Evolutionary conservation across 805 yeast genomes (phyloP), one percentile per base, ranked within the genome.

Genomic region (Ogataea dorogensis): DNA sequence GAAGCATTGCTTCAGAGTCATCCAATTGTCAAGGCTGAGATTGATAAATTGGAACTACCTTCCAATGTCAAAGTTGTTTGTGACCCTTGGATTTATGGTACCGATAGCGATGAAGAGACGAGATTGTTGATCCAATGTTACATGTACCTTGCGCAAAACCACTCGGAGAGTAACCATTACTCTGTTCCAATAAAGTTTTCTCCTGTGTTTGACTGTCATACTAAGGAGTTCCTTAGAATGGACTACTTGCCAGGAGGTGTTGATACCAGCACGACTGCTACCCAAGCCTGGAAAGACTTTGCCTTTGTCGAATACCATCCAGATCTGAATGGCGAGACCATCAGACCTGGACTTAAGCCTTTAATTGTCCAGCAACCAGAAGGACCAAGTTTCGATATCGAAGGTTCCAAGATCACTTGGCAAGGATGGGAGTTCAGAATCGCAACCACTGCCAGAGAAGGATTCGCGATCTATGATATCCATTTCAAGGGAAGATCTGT

Each of bases 21-120:
- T 53, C 88, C 88, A n/a, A 39, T 53, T 3, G 79, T 81, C 43
- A 47, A 58, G 42, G 85, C 80, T 17, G 88, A 83, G 59, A 66
- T 81, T 50, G 82, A 68, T 43, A 80, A 81, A 56, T 68, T 82
- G 61, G 70, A 77, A 44, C 65, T 83, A 38, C 89, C 89, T 44
- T 53, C 65, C 54, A 56, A 71, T 59, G 63, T 57, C 46, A 51
- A 59, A 20, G 79, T 81, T 33, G 72, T 79, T 49, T 73, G 73
- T 55, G 91, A 83, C 56, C 87, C 89, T 32, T 86, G 95, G 94
- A 84, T 84, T 70, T 85, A 86, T 58, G 94, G 93, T 50, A 79
- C 87, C 18, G 53, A 48, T 33, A 79, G 77, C 50, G 66, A 74
- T 29, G 64, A 72, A 37, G 86, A 79, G 52, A 67, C 58, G 28